Evolutionary conservation across 176 grass and related monocot species (phyloP).

Genomic region (Oryza glaberrima): DNA sequence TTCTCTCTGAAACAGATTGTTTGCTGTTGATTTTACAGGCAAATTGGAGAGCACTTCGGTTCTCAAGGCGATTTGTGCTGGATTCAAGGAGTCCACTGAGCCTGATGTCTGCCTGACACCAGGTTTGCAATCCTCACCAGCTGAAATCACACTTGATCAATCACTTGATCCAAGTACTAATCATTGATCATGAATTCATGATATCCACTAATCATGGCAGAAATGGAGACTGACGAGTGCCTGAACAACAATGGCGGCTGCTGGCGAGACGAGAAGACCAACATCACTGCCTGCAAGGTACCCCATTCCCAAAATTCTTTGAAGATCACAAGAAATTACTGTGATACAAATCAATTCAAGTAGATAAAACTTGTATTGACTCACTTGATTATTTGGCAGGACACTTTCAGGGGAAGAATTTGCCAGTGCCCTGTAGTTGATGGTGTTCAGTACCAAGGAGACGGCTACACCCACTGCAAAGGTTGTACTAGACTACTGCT

Average conservation of each 20-base stretch:
- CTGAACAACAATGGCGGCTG: conserved; percentile 76
- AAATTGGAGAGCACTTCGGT: conserved; percentile 72
- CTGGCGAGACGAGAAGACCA: conserved; percentile 62
- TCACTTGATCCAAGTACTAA: neutral
- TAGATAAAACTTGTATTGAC: neutral
- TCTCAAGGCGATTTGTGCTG: conserved; percentile 88
- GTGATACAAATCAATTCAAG: neutral
- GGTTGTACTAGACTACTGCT: conserved; percentile 30
- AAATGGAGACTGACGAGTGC: conserved; percentile 81
- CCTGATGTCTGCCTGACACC: conserved; percentile 81
- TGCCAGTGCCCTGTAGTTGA: conserved; percentile 73
- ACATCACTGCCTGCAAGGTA: conserved; percentile 84
- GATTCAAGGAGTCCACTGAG: conserved; percentile 80
- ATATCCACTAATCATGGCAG: conserved; percentile 6
- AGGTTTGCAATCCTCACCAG: conserved; percentile 38
- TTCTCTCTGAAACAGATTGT: neutral
- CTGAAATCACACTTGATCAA: too few species aligned
- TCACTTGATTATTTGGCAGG: conserved; percentile 40
- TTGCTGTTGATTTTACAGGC: conserved; percentile 35
- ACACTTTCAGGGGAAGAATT: conserved; percentile 88
- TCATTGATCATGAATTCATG: neutral
- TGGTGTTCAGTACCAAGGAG: conserved; percentile 73
- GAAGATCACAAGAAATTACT: neutral
- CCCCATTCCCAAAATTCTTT: neutral
- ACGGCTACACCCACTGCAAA: conserved; percentile 82